Evolutionary conservation across 2,329 filamentous ascomycete species (phyloP).

Genomic region (Fusarium keratoplasticum): DNA sequence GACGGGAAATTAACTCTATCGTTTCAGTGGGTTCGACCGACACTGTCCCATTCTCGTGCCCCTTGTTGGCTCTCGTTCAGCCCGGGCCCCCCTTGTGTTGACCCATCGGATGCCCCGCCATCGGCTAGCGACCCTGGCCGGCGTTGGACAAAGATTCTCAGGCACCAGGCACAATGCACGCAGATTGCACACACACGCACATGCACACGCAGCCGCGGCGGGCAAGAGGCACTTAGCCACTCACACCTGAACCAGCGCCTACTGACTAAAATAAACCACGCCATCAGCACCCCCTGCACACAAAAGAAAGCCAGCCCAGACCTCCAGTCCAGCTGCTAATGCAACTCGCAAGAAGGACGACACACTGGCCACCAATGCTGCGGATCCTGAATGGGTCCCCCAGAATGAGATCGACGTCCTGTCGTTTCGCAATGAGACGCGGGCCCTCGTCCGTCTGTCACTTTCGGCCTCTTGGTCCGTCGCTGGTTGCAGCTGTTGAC

Average conservation of each 20-base stretch:
- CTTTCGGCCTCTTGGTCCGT: constrained; percentile 26
- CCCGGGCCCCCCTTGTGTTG: constrained; percentile 21
- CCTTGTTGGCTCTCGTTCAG: constrained; percentile 10
- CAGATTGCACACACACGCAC: constrained; percentile 1
- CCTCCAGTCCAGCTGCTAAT: background rate
- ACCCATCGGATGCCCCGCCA: constrained; percentile 18
- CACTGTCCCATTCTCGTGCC: constrained; percentile 11
- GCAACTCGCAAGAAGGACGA: constrained; percentile 1
- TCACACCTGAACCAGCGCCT: constrained; percentile 20
- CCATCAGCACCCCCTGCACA: background rate
- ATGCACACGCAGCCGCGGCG: background rate
- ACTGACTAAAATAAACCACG: constrained; percentile 21
- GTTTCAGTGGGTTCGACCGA: constrained; percentile 10
- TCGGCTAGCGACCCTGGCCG: constrained; percentile 2
- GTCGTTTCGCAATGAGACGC: constrained; percentile 14
- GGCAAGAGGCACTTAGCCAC: constrained; percentile 4
- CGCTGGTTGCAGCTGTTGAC: constrained; percentile 18
- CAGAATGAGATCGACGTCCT: constrained; percentile 33
- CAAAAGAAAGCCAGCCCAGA: background rate
- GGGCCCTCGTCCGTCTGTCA: constrained; percentile 6
- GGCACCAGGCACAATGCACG: constrained; percentile 13
- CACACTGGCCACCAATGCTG: background rate
- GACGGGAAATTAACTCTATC: constrained; percentile 31
- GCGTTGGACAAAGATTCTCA: constrained; percentile 6
- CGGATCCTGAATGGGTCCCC: constrained; percentile 5